Base-by-base conservation (phyloP, 2,329 filamentous ascomycete genomes). In the Alternaria tenuissima region DNA sequence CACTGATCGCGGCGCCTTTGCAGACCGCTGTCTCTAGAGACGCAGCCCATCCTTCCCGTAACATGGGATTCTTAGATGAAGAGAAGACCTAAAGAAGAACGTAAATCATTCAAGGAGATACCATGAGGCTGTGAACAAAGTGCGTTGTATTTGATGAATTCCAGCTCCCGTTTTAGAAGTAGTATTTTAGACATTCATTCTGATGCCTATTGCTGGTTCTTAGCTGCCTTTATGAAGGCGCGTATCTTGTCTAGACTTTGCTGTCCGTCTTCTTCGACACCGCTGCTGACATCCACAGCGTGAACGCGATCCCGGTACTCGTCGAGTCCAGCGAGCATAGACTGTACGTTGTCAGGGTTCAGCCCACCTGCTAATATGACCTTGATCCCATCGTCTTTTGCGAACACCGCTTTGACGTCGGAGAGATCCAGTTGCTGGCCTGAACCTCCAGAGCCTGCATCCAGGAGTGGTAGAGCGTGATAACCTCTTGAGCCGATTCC, bases 251-350 rank as follows among this genome's bases (percentile, higher is more conserved):
- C 86, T 58, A 94, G 71, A 78, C 89, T 91, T 79, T 99, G 95
- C 74, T 88, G 83, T 3, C 93, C 94, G 36, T 88, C 89, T 32
- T 74, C 72, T 80, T 98, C 95, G 3, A 99, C 93, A 0, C 96
- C 96, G 73, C 92, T 97, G 78, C 93, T 97, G 20, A 97, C 92
- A 81, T 99, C 95, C 4, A 99, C 91, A 2, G 90, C 94, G 34
- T 93, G 82, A 12, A 97, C 87, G 61, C 89, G 87, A 9, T 83
- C 83, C 26, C 83, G 82, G 9, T 87, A 76, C 7, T 85, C 82
- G 0, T 88, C 90, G 16, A 94, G 81, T 14, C 85, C 84, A 22
- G 83, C 81, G 18, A 99, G 81, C 7, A 87, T 85, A 5, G 87
- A 82, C 1, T 82, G 82, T 5, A 99, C 91, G 72, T 97, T 99